These are phyloP conservation scores for Venturia nashicola DNA, from an alignment of 2,329 filamentous ascomycete species.

Conservation along the genomic window DNA sequence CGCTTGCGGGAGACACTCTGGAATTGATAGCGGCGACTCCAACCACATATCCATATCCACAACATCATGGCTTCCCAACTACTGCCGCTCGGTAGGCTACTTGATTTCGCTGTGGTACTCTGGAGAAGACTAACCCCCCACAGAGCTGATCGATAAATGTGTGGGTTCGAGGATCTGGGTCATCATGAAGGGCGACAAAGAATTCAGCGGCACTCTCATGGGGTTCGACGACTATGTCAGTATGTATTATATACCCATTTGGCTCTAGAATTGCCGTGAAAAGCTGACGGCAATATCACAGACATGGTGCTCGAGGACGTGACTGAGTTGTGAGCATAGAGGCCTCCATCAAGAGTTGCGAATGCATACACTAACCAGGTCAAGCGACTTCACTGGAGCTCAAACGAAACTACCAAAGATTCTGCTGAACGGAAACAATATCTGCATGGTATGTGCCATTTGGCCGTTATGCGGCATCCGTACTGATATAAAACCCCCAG, in stretches of 20 bases:
- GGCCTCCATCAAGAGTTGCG: neutral
- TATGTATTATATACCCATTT: conserved; percentile 42
- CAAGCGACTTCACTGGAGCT: conserved; percentile 78
- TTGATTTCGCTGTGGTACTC: neutral
- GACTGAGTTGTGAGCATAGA: conserved; percentile 68
- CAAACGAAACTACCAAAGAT: conserved; percentile 90
- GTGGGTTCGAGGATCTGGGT: conserved; percentile 98
- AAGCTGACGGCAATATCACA: conserved; percentile 25
- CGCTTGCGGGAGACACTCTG: too few species aligned
- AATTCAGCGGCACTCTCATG: conserved; percentile 87
- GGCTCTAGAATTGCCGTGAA: conserved; percentile 4
- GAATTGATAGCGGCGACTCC: too few species aligned
- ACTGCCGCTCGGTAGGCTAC: conserved; percentile 21
- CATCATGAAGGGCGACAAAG: conserved; percentile 98
- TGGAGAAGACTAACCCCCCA: neutral
- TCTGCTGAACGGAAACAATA: conserved; percentile 92
- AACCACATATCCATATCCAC: neutral
- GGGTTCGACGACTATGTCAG: conserved; percentile 99
- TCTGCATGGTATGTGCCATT: conserved; percentile 73
- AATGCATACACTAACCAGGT: neutral
- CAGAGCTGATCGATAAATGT: conserved; percentile 98
- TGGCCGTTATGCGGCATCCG: neutral
- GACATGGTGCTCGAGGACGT: conserved; percentile 98
- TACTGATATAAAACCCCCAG: neutral
- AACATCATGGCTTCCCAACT: conserved; percentile 19